These are phyloP conservation scores for Dryadomyces quercus-mongolicae DNA, from an alignment of 2,329 filamentous ascomycete genomes.

Conservation along the genomic window DNA sequence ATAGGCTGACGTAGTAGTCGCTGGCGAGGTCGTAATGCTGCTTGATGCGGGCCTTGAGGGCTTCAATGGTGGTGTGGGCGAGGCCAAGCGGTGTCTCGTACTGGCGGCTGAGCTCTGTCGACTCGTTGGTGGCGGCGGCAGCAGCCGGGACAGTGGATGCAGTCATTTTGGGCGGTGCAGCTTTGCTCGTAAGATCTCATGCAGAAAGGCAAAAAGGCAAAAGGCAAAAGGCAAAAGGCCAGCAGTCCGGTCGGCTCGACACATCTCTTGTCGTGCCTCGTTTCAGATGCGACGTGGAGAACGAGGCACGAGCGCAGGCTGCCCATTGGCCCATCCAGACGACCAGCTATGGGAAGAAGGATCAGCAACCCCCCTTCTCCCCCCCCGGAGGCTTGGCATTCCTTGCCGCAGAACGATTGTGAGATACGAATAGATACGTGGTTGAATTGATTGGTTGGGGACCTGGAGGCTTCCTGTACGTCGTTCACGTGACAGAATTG, in stretches of 20 bases:
- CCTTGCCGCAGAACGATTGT: too few species aligned
- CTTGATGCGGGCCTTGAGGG: conserved; percentile 45
- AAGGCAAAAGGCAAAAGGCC: too few species aligned
- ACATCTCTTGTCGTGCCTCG: background rate
- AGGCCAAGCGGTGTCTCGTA: conserved; percentile 33
- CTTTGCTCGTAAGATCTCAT: too few species aligned
- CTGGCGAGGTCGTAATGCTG: conserved; percentile 49
- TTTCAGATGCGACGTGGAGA: background rate
- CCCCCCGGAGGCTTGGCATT: too few species aligned
- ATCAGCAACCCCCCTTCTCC: too few species aligned
- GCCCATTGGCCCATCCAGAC: background rate
- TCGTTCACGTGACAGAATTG: too few species aligned
- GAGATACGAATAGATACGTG: too few species aligned
- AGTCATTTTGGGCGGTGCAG: background rate
- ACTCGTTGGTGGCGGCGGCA: conserved; percentile 6
- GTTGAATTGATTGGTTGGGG: too few species aligned
- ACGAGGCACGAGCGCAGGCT: background rate
- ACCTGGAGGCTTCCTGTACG: too few species aligned
- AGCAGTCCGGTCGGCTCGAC: too few species aligned
- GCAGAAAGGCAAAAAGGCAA: too few species aligned
- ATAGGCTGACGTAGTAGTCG: conserved; percentile 49
- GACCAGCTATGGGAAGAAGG: too few species aligned
- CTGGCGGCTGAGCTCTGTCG: conserved; percentile 27
- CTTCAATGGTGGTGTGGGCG: conserved; percentile 32
- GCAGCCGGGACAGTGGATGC: background rate